Evolutionary conservation across 2,329 filamentous ascomycete species (phyloP).

Genomic region (Parafenestella ontariensis): DNA sequence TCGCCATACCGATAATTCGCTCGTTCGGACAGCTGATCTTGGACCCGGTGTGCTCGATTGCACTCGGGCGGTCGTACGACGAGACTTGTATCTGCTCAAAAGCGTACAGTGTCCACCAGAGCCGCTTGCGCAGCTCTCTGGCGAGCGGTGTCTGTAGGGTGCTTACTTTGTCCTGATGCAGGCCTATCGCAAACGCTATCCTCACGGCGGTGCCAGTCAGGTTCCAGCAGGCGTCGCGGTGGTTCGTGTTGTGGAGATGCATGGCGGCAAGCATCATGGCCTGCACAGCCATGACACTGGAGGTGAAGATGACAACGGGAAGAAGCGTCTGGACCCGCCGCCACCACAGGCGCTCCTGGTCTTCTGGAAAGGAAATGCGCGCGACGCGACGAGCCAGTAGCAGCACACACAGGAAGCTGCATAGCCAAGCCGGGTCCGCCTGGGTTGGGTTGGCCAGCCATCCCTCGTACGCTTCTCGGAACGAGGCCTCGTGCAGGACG

Average conservation of each 20-base stretch:
- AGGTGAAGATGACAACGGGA: conserved; percentile 53
- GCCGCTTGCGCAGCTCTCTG: conserved; percentile 55
- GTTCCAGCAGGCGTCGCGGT: conserved; percentile 55
- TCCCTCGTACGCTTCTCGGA: conserved; percentile 51
- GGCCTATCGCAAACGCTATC: conserved; percentile 54
- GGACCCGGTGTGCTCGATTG: conserved; percentile 49
- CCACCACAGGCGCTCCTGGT: conserved; percentile 54
- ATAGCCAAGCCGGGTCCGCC: conserved; percentile 52
- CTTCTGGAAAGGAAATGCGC: conserved; percentile 41
- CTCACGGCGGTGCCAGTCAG: conserved; percentile 53
- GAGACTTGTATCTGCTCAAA: conserved; percentile 57
- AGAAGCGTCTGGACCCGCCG: conserved; percentile 49
- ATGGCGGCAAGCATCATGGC: conserved; percentile 53
- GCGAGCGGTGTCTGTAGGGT: conserved; percentile 44
- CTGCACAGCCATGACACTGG: conserved; percentile 52
- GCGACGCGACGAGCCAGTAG: conserved; percentile 49
- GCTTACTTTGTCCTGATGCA: conserved; percentile 52
- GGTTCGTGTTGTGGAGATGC: conserved; percentile 56
- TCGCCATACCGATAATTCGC: conserved; percentile 43
- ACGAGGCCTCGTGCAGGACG: conserved; percentile 53
- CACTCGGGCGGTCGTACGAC: conserved; percentile 54
- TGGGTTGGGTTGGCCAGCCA: conserved; percentile 40
- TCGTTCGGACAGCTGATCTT: conserved; percentile 48
- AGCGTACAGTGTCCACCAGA: conserved; percentile 62
- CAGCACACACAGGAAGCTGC: conserved; percentile 52